Evolutionary conservation across 2,329 filamentous ascomycete genomes (phyloP).

Genomic region (Lasiodiplodia theobromae): DNA sequence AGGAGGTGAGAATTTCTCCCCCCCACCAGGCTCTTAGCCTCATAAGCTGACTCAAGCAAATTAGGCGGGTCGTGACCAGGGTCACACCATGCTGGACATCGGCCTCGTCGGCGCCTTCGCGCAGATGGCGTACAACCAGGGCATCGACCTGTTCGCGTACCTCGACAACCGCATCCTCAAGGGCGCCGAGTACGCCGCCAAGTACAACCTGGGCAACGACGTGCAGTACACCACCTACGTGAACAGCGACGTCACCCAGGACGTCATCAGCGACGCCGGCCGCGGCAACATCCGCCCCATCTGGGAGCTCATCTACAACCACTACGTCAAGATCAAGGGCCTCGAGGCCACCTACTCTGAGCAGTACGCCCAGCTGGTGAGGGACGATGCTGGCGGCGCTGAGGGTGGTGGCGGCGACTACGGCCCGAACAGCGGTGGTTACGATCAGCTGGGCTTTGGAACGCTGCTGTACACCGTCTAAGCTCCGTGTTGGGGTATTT

Average conservation of each 20-base stretch:
- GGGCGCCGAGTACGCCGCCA: conserved; percentile 48
- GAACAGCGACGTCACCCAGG: conserved; percentile 48
- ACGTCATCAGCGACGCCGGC: conserved; percentile 41
- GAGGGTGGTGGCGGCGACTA: conserved; percentile 57
- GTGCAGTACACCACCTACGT: conserved; percentile 53
- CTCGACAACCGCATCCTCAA: conserved; percentile 46
- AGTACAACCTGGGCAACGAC: conserved; percentile 53
- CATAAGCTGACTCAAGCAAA: conserved; percentile 43
- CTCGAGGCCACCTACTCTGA: conserved; percentile 48
- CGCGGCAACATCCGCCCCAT: conserved; percentile 49
- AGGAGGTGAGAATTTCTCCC: neutral
- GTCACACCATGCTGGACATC: conserved; percentile 52
- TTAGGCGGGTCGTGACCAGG: conserved; percentile 56
- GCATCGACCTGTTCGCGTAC: conserved; percentile 49
- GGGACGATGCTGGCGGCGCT: conserved; percentile 43
- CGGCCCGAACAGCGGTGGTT: conserved; percentile 51
- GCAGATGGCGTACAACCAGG: conserved; percentile 54
- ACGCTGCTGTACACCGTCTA: conserved; percentile 39
- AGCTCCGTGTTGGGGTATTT: neutral
- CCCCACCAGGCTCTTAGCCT: neutral
- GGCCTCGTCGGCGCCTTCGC: conserved; percentile 50
- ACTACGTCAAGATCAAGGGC: conserved; percentile 50
- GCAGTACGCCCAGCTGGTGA: conserved; percentile 45
- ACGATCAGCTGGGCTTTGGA: conserved; percentile 50
- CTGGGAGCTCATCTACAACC: conserved; percentile 47